These are phyloP conservation scores for Fusarium anguioides DNA, from an alignment of 2,329 filamentous ascomycete species.

Conservation along the genomic window DNA sequence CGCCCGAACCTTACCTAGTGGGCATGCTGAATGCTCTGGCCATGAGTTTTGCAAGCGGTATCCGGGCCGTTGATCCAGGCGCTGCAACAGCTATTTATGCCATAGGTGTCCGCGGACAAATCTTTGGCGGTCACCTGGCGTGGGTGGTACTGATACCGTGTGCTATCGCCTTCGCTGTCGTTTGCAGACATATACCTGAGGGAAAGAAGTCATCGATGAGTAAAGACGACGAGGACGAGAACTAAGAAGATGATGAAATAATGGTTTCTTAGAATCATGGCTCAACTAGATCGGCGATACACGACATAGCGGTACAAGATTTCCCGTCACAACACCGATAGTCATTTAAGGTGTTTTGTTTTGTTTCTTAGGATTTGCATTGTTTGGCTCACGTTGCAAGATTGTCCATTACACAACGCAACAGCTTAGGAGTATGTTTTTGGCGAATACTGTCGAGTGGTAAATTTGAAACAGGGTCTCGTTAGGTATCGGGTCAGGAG, in stretches of 20 bases:
- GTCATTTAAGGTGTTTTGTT: background rate
- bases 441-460: background rate
- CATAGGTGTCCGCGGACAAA: constrained; percentile 69
- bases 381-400: background rate
- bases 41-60: constrained; percentile 68
- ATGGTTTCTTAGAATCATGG: background rate
- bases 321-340: background rate
- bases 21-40: constrained; percentile 75
- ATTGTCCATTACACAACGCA: background rate
- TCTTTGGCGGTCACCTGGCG: constrained; percentile 68
- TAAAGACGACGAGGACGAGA: constrained; percentile 23
- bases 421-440: background rate
- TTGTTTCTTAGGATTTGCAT: background rate
- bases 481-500: background rate
- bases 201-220: constrained; percentile 35
- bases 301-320: background rate
- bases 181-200: constrained; percentile 45
- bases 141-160: constrained; percentile 51
- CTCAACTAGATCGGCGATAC: no score
- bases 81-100: constrained; percentile 76
- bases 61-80: constrained; percentile 74
- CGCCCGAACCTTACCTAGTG: constrained; percentile 71
- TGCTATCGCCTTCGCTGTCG: constrained; percentile 44
- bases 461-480: background rate
- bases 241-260: background rate